Base-by-base conservation (phyloP, 805 yeast species). In the Wickerhamiella bombiphila region DNA sequence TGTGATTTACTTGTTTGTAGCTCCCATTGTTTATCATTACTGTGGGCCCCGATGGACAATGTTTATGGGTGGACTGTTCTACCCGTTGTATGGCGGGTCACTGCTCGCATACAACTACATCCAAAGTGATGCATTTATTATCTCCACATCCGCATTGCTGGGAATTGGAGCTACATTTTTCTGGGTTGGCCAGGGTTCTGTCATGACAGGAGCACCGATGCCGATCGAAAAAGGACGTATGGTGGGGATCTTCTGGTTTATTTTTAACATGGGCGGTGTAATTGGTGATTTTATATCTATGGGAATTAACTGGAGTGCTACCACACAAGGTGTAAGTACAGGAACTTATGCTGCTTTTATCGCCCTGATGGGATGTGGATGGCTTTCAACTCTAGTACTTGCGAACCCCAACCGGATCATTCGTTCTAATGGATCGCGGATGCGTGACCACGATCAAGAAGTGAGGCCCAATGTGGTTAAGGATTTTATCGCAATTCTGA, bases 251-350 rank as follows among this genome's bases (percentile, higher is more conserved):
- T 72, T 70, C 51, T 72, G 78, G 78, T 60, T 68, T 42, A 65
- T 72, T 39, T 72, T 72, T 62, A 72, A 72, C 57, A 56, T 70
- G 49, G 79, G 79, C 49, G 76, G 73, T 9, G 76, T 70, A 35
- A 68, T 72, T 44, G 79, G 79, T 34, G 62, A 70, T 13, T 58
- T 69, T 37, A 68, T 72, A 44, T 72, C 76, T 17, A 65, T 72
- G 54, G 76, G 68, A 25, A 58, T 68, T 46, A 71, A 69, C 51
- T 55, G 69, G 51, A 48, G 65, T 42, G 60, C 63, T 36, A 29
- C 32, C 1, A 48, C 51, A 21, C 56, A 54, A 11, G 52, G 65
- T 4, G 67, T 62, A n/a, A 43, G 48, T 18, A 69, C 68, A 41
- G 69, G 72, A 26, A 70, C 78, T 19, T 72, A 61, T 47, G 64